These are phyloP conservation scores for Piper betle DNA, from an alignment of 164 flowering plant species.

Conservation along the genomic window DNA sequence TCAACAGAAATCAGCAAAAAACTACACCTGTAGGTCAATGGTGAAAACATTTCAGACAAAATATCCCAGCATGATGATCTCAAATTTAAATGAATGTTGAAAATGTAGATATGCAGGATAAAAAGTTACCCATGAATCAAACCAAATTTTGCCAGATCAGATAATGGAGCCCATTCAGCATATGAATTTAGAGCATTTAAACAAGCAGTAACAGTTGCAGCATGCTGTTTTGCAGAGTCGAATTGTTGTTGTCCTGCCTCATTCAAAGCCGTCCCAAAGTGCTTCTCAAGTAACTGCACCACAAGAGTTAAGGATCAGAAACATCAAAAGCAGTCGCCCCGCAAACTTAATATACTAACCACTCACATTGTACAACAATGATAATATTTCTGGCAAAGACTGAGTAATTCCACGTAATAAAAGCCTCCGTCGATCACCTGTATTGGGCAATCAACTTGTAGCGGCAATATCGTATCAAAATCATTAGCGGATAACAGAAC, in stretches of 20 bases:
- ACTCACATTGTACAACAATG: conserved; percentile 68
- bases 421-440: conserved; percentile 86
- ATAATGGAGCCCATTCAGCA: conserved; percentile 95
- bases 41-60: not conserved
- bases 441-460: conserved; percentile 6
- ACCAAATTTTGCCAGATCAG: conserved; percentile 80
- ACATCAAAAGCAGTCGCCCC: not conserved
- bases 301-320: not conserved
- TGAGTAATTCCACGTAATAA: conserved; percentile 79
- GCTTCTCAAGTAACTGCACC: conserved; percentile 69
- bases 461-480: conserved; percentile 2
- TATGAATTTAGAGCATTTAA: conserved; percentile 91
- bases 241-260: conserved; percentile 66
- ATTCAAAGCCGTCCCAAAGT: conserved; percentile 82
- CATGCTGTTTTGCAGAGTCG: conserved; percentile 85
- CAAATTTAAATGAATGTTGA: not conserved
- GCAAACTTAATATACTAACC: not conserved
- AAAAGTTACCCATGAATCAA: conserved; percentile 68
- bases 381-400: conserved; percentile 80
- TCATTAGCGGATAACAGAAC: too few relatives aligned
- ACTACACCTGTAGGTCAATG: conserved; percentile 44
- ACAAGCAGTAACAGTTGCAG: conserved; percentile 65
- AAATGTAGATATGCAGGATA: not conserved
- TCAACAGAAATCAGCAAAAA: conserved; percentile 77
- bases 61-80: not conserved